These are phyloP conservation scores for Mortierella sp. DNA, from an alignment of 371 early-diverging fungal species.

Conservation along the genomic window DNA sequence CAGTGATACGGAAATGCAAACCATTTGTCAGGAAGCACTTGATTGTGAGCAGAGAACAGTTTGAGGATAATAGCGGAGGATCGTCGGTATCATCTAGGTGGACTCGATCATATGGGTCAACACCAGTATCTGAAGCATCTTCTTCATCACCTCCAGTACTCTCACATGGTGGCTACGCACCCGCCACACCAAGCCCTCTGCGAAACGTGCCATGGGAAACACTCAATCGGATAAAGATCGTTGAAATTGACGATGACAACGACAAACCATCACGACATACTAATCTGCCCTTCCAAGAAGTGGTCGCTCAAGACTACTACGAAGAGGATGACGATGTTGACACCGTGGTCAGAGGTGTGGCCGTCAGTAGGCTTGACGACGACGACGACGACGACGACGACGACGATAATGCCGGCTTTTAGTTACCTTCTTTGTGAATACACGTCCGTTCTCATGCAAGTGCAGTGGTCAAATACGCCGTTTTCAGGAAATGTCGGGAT, in stretches of 20 bases:
- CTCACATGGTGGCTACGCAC: not conserved
- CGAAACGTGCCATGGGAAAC: constrained; percentile 4
- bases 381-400: too few relatives aligned
- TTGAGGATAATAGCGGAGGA: not conserved
- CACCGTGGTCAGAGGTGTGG: too few relatives aligned
- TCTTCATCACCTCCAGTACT: not conserved
- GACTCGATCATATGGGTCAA: too few relatives aligned
- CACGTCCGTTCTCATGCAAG: too few relatives aligned
- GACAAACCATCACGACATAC: too few relatives aligned
- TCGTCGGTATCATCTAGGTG: not conserved
- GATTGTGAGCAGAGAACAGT: not conserved
- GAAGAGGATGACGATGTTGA: constrained; percentile 2
- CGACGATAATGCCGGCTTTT: too few relatives aligned
- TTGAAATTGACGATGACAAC: constrained; percentile 3
- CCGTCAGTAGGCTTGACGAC: too few relatives aligned
- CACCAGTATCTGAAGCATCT: not conserved
- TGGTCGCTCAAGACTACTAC: not conserved
- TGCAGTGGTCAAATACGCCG: too few relatives aligned
- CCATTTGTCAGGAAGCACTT: constrained; percentile 27
- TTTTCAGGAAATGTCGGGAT: too few relatives aligned
- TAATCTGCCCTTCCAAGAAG: not conserved
- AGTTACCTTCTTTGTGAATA: too few relatives aligned
- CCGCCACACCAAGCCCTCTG: not conserved
- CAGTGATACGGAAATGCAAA: constrained; percentile 17
- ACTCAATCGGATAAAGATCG: not conserved